Base-by-base conservation (phyloP, 441 rosid species). In the Manihot esculenta region DNA sequence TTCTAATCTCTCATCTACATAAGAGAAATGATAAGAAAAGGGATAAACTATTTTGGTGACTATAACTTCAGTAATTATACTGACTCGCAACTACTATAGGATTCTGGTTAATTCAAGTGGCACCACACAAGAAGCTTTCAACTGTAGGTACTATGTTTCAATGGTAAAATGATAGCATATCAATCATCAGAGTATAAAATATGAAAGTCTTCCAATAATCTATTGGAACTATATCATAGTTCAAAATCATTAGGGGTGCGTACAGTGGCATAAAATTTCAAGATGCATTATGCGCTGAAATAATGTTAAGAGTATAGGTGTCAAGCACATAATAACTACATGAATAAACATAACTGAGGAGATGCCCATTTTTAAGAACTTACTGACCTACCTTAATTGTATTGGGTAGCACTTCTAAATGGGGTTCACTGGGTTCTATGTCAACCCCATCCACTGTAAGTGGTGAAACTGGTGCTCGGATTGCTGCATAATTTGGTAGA, bases 301-400 rank as follows among this genome's bases (percentile, higher is more conserved):
- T 42, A 30, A 50, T 50, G 53, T 41, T 26, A 24, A 17, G 20
- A 50, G n/a, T 42, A 35, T 1, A 63, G 42, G 49, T 20, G 55
- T 33, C 55, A 53, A 27, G 33, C 55, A 57, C 38, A 55, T 61
- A 26, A 48, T 24, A 63, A 41, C 27, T 68, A 63, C 60, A 41
- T 10, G 55, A 26, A 30, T 57, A 57, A 66, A 38, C 64, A 14
- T 45, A 38, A 23, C 30, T 42, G 35, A n/a, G 41, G 41, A 33
- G 11, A 50, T n/a, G 56, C 24, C 53, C 27, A 50, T 45, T 50
- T 51, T 68, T 66, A 12, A 56, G 35, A 42, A 68, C 66, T 49
- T 17, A 72, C 63, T 54, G 67, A 76, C 79, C 79, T 81, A 89
- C 90, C 89, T 87, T 81, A 64, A 63, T 69, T 62, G 76, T 70